Conservation (phyloP, 345 rosid species). For the Balakata baccata region DNA sequence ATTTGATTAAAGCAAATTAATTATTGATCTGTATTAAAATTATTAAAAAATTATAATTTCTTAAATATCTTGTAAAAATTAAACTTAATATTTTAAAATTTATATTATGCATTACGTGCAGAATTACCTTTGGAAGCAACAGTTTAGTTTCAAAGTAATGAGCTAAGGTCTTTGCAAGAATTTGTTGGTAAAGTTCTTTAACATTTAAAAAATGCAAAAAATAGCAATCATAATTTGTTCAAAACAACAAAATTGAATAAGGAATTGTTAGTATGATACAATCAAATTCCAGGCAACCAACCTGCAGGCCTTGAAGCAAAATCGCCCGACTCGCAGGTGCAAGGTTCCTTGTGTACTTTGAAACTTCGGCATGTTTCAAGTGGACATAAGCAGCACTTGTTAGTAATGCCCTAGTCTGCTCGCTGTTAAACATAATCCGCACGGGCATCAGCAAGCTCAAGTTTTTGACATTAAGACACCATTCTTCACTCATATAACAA, state of each 20-base stretch:
- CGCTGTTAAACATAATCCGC: slow-evolving; percentile 48
- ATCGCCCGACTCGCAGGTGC: slow-evolving; percentile 85
- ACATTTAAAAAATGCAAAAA: background rate
- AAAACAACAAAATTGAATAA: background rate
- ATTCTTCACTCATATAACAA: background rate
- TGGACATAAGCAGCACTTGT: slow-evolving; percentile 96
- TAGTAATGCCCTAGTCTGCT: slow-evolving; percentile 72
- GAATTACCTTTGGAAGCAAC: slow-evolving; percentile 68
- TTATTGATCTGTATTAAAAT: too few relatives aligned
- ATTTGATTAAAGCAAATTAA: too few relatives aligned
- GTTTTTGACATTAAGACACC: background rate
- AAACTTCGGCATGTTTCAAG: slow-evolving; percentile 84
- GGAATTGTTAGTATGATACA: background rate
- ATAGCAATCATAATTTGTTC: slow-evolving; percentile 7
- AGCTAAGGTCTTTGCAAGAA: slow-evolving; percentile 92
- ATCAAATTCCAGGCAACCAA: slow-evolving; percentile 13
- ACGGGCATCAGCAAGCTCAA: slow-evolving; percentile 5
- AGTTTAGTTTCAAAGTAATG: slow-evolving; percentile 90
- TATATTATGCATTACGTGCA: too few relatives aligned
- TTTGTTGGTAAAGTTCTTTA: slow-evolving; percentile 95
- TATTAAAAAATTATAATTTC: too few relatives aligned
- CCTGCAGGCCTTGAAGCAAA: slow-evolving; percentile 98
- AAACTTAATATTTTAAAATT: too few relatives aligned
- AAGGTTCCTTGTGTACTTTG: slow-evolving; percentile 70
- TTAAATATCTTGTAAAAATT: too few relatives aligned